Evolutionary conservation across 208 protist genomes (phyloP).

Genomic region (Leishmania amazonensis): DNA sequence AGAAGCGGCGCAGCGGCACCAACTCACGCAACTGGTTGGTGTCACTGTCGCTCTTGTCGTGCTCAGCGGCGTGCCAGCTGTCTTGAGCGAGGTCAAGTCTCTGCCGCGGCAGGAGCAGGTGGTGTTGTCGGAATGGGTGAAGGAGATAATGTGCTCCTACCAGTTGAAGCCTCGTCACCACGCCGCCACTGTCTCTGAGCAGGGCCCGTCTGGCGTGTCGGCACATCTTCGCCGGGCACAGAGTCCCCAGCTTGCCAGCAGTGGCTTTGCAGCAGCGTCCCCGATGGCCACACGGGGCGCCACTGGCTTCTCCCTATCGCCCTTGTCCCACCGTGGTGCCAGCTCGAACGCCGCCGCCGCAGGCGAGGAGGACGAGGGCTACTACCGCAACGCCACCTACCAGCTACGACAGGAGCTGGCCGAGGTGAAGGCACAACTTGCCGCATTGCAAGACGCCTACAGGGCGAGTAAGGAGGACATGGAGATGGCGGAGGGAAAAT

Average conservation of each 20-base stretch:
- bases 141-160: conserved; percentile 43
- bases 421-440: conserved; percentile 29
- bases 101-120: conserved; percentile 59
- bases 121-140: conserved; percentile 58
- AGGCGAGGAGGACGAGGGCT: conserved; percentile 34
- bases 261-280: not conserved
- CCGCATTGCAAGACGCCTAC: conserved; percentile 45
- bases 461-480: conserved; percentile 37
- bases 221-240: not conserved
- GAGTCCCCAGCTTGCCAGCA: not conserved
- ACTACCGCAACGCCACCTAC: conserved; percentile 38
- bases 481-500: conserved; percentile 48
- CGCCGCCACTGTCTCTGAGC: not conserved
- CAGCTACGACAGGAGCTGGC: conserved; percentile 62
- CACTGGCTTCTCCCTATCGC: not conserved
- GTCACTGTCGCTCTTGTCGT: conserved; percentile 61
- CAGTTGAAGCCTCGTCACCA: conserved; percentile 41
- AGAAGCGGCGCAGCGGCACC: conserved; percentile 1
- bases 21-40: conserved; percentile 35
- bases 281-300: not conserved
- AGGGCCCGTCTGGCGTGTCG: not conserved
- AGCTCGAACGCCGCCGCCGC: not conserved
- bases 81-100: conserved; percentile 43
- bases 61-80: conserved; percentile 43
- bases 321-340: not conserved